phyloP scores from a whole-genome alignment of 345 rosid species.

The Populus ilicifolia region DNA sequence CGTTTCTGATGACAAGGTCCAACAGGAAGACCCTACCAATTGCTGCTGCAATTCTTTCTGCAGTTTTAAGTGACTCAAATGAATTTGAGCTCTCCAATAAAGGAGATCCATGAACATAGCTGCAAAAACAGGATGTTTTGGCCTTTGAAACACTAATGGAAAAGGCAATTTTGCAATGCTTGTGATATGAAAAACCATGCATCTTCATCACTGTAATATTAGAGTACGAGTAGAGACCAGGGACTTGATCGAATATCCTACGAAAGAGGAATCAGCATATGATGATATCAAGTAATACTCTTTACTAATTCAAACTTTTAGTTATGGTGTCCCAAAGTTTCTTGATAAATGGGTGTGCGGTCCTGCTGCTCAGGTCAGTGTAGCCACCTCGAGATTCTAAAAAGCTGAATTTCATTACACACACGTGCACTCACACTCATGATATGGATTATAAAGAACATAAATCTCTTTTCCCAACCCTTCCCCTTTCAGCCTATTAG shows the following conservation, averaged over 20 bases:
- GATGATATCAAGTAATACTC: neutral
- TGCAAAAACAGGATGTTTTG: slow-evolving; percentile 29
- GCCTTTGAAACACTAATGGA: slow-evolving; percentile 12
- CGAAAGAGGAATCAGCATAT: neutral
- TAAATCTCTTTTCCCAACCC: neutral
- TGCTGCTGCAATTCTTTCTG: slow-evolving; percentile 80
- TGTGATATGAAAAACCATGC: neutral
- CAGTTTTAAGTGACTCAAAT: slow-evolving; percentile 60
- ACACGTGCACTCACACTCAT: neutral
- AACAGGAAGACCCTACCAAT: slow-evolving; percentile 83
- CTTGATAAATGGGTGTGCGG: neutral
- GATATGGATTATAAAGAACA: neutral
- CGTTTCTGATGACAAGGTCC: slow-evolving; percentile 94
- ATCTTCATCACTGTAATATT: neutral
- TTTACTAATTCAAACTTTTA: slow-evolving; percentile 9
- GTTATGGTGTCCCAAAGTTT: neutral
- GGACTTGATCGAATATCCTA: neutral
- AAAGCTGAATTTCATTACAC: neutral
- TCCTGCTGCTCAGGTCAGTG: neutral
- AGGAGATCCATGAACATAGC: slow-evolving; percentile 96
- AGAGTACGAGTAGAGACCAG: neutral
- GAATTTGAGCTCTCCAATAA: slow-evolving; percentile 73
- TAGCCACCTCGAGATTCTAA: neutral
- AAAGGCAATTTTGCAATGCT: neutral
- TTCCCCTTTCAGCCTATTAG: neutral